These are phyloP conservation scores for Lotus japonicus DNA, from an alignment of 306 rosid species.

Conservation along the genomic window DNA sequence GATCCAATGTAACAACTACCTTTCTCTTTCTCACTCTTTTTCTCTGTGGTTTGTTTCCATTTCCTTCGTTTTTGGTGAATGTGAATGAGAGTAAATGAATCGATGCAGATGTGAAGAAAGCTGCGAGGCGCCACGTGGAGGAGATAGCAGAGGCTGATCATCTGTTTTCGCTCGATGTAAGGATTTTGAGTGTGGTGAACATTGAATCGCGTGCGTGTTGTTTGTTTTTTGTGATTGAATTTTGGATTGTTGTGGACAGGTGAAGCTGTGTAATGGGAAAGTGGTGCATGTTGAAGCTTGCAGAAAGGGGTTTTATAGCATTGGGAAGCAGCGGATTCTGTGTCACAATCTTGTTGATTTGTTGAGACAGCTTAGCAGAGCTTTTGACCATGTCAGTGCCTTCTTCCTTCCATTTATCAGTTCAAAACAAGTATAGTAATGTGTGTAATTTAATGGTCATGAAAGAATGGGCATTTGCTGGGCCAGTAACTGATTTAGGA, in stretches of 20 bases:
- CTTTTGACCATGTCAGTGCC: conserved; percentile 71
- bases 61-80: too few relatives aligned
- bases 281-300: conserved; percentile 84
- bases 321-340: conserved; percentile 78
- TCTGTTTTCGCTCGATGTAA: conserved; percentile 82
- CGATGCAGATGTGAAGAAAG: conserved; percentile 65
- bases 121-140: conserved; percentile 46
- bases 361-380: conserved; percentile 89
- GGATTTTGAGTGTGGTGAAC: background rate
- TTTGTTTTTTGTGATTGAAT: background rate
- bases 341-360: conserved; percentile 86
- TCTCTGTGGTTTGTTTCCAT: background rate
- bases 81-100: background rate
- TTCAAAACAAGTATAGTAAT: too few relatives aligned
- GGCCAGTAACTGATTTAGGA: too few relatives aligned
- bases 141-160: conserved; percentile 61
- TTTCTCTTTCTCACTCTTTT: background rate
- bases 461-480: too few relatives aligned
- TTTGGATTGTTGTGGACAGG: conserved; percentile 39
- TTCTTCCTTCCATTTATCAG: background rate
- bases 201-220: background rate
- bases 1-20: conserved; percentile 75
- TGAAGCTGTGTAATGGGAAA: conserved; percentile 88
- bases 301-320: conserved; percentile 74
- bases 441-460: too few relatives aligned